Evolutionary conservation across 192 early-diverging fungal species (phyloP).

Genomic region (Coemansia sp.): DNA sequence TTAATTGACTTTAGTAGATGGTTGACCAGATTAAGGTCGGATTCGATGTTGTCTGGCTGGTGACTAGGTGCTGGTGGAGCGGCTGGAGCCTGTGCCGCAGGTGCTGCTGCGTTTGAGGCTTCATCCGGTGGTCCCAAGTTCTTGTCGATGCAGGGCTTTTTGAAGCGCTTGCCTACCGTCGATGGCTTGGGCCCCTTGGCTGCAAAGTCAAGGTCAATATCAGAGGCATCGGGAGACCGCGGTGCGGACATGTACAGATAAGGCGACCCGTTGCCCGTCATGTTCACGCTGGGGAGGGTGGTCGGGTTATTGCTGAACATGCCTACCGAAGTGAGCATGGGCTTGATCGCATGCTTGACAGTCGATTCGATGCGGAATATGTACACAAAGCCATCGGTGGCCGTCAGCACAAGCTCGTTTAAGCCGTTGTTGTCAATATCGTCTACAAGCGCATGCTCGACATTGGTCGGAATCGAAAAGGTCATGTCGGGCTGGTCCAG

Average conservation of each 20-base stretch:
- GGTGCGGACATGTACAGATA: constrained; percentile 52
- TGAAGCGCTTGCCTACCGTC: neutral
- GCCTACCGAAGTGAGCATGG: constrained; percentile 31
- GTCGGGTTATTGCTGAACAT: constrained; percentile 41
- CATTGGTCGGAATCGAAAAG: constrained; percentile 48
- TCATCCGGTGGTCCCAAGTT: no score
- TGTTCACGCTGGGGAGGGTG: constrained; percentile 37
- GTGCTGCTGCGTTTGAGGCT: no score
- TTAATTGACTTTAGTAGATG: constrained; percentile 41
- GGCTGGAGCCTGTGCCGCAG: neutral
- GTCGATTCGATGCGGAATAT: constrained; percentile 44
- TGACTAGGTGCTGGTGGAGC: neutral
- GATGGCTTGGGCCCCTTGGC: neutral
- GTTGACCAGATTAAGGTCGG: constrained; percentile 24
- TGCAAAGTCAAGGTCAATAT: constrained; percentile 24
- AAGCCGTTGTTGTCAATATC: constrained; percentile 49
- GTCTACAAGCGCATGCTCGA: constrained; percentile 50
- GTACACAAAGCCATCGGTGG: constrained; percentile 53
- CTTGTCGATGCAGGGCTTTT: neutral
- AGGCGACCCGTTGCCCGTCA: constrained; percentile 42
- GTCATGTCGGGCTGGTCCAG: constrained; percentile 44
- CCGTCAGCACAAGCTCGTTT: constrained; percentile 53
- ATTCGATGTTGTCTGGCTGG: neutral
- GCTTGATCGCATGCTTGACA: constrained; percentile 37
- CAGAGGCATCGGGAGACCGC: constrained; percentile 42